A percentile compares a stretch with the other conserved stretches of the same genome.
These are phyloP conservation scores for Fusarium sp. DNA, from an alignment of 2,329 filamentous ascomycete species.

Conservation along the genomic window DNA sequence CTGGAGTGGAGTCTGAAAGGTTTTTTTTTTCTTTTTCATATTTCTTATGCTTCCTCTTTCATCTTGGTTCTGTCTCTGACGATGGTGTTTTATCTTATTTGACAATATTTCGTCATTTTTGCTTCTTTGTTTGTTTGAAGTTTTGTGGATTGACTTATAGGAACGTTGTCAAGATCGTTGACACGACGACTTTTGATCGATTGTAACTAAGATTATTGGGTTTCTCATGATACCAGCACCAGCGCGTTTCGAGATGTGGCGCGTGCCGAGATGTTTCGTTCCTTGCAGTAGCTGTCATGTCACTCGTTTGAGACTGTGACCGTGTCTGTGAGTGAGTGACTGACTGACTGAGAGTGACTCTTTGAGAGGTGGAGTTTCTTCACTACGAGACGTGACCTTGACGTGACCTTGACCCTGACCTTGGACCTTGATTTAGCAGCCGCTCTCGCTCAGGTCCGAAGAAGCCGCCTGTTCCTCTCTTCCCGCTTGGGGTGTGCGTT, in stretches of 20 bases:
- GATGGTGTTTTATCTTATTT: slow-evolving; percentile 2
- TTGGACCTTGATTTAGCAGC: slow-evolving; percentile 34
- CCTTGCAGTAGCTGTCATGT: slow-evolving; percentile 27
- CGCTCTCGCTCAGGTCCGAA: slow-evolving; percentile 40
- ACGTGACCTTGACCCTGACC: slow-evolving; percentile 6
- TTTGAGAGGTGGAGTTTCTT: slow-evolving; percentile 15
- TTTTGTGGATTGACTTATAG: slow-evolving; percentile 1
- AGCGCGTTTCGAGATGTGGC: slow-evolving; percentile 39
- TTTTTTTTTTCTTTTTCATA: background rate
- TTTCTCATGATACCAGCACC: slow-evolving; percentile 15
- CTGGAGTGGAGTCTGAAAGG: slow-evolving; percentile 26
- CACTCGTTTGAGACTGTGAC: slow-evolving; percentile 23
- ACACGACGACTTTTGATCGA: slow-evolving; percentile 13
- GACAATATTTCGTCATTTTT: slow-evolving; percentile 18
- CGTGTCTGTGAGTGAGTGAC: slow-evolving; percentile 5
- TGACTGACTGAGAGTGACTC: slow-evolving; percentile 3
- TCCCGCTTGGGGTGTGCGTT: slow-evolving; percentile 28
- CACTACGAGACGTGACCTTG: slow-evolving; percentile 16
- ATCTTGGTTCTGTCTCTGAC: background rate
- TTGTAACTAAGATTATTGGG: slow-evolving; percentile 19
- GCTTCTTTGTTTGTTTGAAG: background rate
- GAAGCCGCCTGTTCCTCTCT: slow-evolving; percentile 29
- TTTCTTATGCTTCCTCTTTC: background rate
- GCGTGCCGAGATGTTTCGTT: slow-evolving; percentile 29
- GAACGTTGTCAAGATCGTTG: slow-evolving; percentile 5